phyloP scores from a whole-genome alignment of 139 green algal species.

The Chlamydomonas sp. region DNA sequence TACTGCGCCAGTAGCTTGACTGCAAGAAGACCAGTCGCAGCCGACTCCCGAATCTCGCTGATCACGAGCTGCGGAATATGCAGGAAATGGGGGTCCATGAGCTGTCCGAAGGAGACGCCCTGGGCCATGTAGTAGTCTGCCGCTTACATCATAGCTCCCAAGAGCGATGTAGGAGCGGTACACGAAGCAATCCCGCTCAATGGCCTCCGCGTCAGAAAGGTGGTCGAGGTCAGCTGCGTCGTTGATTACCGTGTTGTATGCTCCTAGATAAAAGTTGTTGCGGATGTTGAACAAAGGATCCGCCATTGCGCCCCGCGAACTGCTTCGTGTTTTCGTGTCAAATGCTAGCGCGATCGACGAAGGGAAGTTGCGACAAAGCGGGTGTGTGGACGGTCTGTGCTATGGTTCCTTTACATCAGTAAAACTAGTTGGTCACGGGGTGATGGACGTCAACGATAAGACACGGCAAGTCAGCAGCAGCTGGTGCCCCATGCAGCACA shows the following conservation, averaged over 20 bases:
- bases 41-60: conserved; percentile 81
- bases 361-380: too few relatives aligned
- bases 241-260: conserved; percentile 92
- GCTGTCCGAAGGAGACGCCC: too few relatives aligned
- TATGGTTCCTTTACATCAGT: too few relatives aligned
- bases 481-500: too few relatives aligned
- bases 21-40: conserved; percentile 84
- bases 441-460: too few relatives aligned
- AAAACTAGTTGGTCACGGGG: too few relatives aligned
- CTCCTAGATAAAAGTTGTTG: conserved; percentile 95
- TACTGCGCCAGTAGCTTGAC: conserved; percentile 93
- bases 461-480: too few relatives aligned
- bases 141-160: conserved; percentile 88
- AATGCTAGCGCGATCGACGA: too few relatives aligned
- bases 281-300: conserved; percentile 88
- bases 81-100: too few relatives aligned
- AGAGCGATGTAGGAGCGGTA: conserved; percentile 97
- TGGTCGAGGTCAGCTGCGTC: conserved; percentile 84
- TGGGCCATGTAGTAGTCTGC: background rate
- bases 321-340: background rate
- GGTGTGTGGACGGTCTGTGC: too few relatives aligned
- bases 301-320: conserved; percentile 38
- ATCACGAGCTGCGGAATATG: conserved; percentile 86
- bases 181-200: conserved; percentile 88
- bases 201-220: conserved; percentile 77